Base-by-base conservation (phyloP, 2,329 filamentous ascomycete genomes). In the Blumeriella jaapii region DNA sequence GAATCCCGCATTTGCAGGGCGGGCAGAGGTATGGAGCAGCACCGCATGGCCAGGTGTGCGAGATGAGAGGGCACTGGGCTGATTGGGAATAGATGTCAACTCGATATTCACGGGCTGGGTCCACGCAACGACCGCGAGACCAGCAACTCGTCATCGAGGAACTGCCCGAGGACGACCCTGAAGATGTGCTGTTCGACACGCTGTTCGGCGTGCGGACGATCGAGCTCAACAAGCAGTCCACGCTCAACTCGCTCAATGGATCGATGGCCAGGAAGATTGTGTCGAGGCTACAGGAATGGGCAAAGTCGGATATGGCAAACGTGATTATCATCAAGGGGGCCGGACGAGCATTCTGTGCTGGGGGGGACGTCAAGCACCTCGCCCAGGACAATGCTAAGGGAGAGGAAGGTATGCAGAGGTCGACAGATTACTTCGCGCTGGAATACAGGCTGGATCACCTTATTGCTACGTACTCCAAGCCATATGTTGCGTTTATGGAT, bases 391-490 rank as follows among this genome's bases (percentile, higher is more conserved):
- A 93, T 59, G 61, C 70, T 55, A 53, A 74, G 40, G 77, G 82
- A 1, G 52, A 61, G 3, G 67, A 79, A 47, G 87, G 87, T 19
- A 78, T 84, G 62, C 64, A 78, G 53, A 68, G 69, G 51, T 93
- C 87, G 17, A 65, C 72, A 30, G 77, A 87, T 33, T 98, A 93
- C 68, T 98, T 98, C 58, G 84, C 66, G 9, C 77, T 91, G 38
- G 93, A 98, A 77, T 98, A 96, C 69, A 80, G 84, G 63, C 77
- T 98, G 44, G 83, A 98, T 58, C 91, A 98, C 61, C 68, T 89
- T 50, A 94, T 98, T 56, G 83, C 91, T 14, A 95, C 87, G 23
- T 95, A 94, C 63, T 58, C 67, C 42, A 98, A 95, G 65, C 91
- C 91, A 0, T 93, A 91, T 55, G 75, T 98, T 34, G 82, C 91